phyloP scores from a whole-genome alignment of 2,329 filamentous ascomycete species.

The Xylaria arbuscula region DNA sequence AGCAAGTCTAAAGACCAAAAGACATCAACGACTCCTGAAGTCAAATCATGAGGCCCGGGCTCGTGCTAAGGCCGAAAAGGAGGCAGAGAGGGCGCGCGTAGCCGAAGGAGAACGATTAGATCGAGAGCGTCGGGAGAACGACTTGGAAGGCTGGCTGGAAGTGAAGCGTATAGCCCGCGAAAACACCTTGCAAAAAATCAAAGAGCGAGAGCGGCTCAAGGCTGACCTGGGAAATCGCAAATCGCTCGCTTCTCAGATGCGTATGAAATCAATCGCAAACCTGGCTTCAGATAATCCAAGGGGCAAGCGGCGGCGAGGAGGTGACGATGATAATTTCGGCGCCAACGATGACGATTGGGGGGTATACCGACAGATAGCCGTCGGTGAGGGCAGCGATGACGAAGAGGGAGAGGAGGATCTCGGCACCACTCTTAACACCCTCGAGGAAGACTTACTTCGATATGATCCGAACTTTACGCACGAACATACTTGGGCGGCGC shows the following conservation, averaged over 20 bases:
- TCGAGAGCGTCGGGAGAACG: slow-evolving; percentile 81
- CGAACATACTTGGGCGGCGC: slow-evolving; percentile 89
- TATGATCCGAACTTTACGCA: slow-evolving; percentile 92
- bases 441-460: slow-evolving; percentile 86
- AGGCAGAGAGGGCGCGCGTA: slow-evolving; percentile 85
- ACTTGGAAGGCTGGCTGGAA: slow-evolving; percentile 87
- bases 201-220: slow-evolving; percentile 91
- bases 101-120: slow-evolving; percentile 88
- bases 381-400: slow-evolving; percentile 80
- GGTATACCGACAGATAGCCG: slow-evolving; percentile 92
- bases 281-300: slow-evolving; percentile 88
- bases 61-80: slow-evolving; percentile 95
- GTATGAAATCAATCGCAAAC: slow-evolving; percentile 98
- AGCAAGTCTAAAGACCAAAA: slow-evolving; percentile 88
- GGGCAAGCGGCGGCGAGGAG: slow-evolving; percentile 86
- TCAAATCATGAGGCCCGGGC: slow-evolving; percentile 93
- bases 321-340: slow-evolving; percentile 95
- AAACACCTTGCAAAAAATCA: slow-evolving; percentile 82
- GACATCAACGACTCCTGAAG: slow-evolving; percentile 91
- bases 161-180: slow-evolving; percentile 80
- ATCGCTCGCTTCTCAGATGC: slow-evolving; percentile 92
- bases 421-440: slow-evolving; percentile 73
- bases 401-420: slow-evolving; percentile 92
- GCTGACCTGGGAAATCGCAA: slow-evolving; percentile 96
- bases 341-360: slow-evolving; percentile 98